Percentiles rank a stretch among this genome's conserved stretches.
These are phyloP conservation scores for Sugiyamaella floridensis DNA, from an alignment of 805 yeast genomes.

Conservation along the genomic window DNA sequence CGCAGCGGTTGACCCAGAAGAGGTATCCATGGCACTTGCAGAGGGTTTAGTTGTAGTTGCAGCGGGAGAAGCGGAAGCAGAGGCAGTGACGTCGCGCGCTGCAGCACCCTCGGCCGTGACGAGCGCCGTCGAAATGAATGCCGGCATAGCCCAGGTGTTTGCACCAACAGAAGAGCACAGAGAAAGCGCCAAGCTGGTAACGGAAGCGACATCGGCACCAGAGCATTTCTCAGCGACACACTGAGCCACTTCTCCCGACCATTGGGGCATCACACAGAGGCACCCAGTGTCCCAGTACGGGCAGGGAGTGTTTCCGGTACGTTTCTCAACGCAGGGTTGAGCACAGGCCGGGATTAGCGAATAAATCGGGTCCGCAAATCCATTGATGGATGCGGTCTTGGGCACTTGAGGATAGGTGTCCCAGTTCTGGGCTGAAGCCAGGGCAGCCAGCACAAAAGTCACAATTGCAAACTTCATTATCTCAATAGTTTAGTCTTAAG, in stretches of 20 bases:
- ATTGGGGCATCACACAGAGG: constrained; percentile 46
- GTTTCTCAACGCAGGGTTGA: constrained; percentile 33
- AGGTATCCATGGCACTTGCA: not conserved
- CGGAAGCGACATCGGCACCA: constrained; percentile 33
- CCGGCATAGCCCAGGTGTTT: constrained; percentile 41
- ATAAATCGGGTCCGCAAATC: constrained; percentile 43
- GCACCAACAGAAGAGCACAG: constrained; percentile 41
- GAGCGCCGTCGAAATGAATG: constrained; percentile 32
- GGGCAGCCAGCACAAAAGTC: not conserved
- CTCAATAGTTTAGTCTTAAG: too few relatives aligned
- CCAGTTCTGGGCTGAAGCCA: constrained; percentile 31
- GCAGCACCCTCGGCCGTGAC: constrained; percentile 23
- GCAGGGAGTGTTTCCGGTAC: constrained; percentile 38
- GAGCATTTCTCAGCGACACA: constrained; percentile 37
- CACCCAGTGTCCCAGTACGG: constrained; percentile 51
- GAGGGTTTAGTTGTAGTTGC: not conserved
- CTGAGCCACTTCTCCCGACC: constrained; percentile 41
- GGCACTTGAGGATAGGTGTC: constrained; percentile 42
- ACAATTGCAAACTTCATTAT: constrained; percentile 5
- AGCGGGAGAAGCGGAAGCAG: constrained; percentile 6
- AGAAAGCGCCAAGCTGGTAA: constrained; percentile 34
- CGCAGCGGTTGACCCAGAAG: not conserved
- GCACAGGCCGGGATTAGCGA: constrained; percentile 39
- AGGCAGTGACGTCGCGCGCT: not conserved
- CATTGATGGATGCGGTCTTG: constrained; percentile 41